Percentiles rank a stretch among this genome's conserved stretches.
These are phyloP conservation scores for Dissophora globulifera DNA, from an alignment of 192 early-diverging fungal genomes.

Conservation along the genomic window DNA sequence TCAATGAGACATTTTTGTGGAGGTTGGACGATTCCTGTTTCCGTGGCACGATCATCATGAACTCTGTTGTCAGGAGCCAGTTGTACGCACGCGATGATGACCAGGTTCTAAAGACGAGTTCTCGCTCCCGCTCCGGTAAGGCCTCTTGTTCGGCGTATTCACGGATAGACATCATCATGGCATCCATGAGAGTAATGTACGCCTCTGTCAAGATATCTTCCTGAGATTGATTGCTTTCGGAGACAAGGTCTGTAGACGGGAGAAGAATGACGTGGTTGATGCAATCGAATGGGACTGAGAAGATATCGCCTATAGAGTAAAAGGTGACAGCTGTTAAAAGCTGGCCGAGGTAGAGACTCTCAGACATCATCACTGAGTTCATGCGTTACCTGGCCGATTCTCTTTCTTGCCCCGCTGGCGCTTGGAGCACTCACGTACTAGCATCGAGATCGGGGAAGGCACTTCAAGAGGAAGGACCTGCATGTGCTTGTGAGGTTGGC, in stretches of 20 bases:
- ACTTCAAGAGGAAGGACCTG: conserved; percentile 60
- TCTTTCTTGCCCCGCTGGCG: conserved; percentile 53
- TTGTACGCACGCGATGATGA: conserved; percentile 58
- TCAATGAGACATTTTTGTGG: conserved; percentile 16
- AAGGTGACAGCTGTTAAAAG: too few relatives aligned
- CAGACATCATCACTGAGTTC: too few relatives aligned
- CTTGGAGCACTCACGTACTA: conserved; percentile 47
- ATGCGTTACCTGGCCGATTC: conserved; percentile 36
- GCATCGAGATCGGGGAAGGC: conserved; percentile 55
- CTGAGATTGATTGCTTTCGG: conserved; percentile 14
- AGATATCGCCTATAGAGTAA: conserved; percentile 58
- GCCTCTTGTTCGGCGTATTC: conserved; percentile 36
- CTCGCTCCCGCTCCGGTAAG: conserved; percentile 12
- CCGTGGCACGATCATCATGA: conserved; percentile 66
- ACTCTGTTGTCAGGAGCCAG: conserved; percentile 62
- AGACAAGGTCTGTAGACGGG: conserved; percentile 17
- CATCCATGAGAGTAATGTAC: conserved; percentile 61
- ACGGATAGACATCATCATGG: conserved; percentile 60
- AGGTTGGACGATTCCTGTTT: conserved; percentile 34
- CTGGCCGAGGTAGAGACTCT: too few relatives aligned
- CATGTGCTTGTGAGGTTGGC: conserved; percentile 70
- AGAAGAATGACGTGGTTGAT: conserved; percentile 56
- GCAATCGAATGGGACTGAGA: conserved; percentile 55
- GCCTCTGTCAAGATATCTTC: conserved; percentile 58
- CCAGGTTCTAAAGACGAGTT: conserved; percentile 1